Evolutionary conservation across 2,329 filamentous ascomycete genomes (phyloP).

Genomic region (Colletotrichum chlorophyti): DNA sequence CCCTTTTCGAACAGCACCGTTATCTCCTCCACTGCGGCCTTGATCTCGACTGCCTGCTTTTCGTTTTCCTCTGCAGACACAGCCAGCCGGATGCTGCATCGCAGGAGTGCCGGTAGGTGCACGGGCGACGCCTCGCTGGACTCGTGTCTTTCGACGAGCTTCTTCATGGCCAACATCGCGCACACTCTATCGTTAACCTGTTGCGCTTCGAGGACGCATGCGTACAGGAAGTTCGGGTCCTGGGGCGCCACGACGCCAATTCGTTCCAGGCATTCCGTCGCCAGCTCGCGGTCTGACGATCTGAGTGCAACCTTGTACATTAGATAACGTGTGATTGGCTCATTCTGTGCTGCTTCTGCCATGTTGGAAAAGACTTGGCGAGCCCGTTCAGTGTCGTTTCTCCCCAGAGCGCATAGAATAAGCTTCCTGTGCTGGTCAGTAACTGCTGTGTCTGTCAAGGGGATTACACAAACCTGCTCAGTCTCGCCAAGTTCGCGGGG

Average conservation of each 20-base stretch:
- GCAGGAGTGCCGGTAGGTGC: conserved; percentile 45
- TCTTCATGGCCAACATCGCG: conserved; percentile 49
- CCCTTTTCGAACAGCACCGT: conserved; percentile 58
- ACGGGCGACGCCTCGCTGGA: conserved; percentile 28
- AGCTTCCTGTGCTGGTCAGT: conserved; percentile 65
- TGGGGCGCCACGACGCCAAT: conserved; percentile 61
- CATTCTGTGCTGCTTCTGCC: conserved; percentile 61
- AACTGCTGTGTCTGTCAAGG: neutral
- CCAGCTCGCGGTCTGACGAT: conserved; percentile 61
- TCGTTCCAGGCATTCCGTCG: conserved; percentile 67
- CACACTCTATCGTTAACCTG: conserved; percentile 66
- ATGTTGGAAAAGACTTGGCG: conserved; percentile 64
- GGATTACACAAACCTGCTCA: conserved; percentile 61
- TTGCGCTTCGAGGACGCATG: conserved; percentile 81
- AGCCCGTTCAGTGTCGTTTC: conserved; percentile 61
- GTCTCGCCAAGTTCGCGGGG: conserved; percentile 69
- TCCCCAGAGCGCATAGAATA: conserved; percentile 71
- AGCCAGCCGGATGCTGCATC: conserved; percentile 61
- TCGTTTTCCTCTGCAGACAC: conserved; percentile 39
- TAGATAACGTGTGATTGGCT: conserved; percentile 74
- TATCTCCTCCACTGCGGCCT: conserved; percentile 53
- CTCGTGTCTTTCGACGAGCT: conserved; percentile 38
- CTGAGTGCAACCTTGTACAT: conserved; percentile 77
- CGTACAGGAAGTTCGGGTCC: conserved; percentile 73
- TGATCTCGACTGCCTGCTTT: too few species aligned